These are phyloP conservation scores for Solanum sejunctum DNA, from an alignment of 257 asterid species.

Conservation along the genomic window DNA sequence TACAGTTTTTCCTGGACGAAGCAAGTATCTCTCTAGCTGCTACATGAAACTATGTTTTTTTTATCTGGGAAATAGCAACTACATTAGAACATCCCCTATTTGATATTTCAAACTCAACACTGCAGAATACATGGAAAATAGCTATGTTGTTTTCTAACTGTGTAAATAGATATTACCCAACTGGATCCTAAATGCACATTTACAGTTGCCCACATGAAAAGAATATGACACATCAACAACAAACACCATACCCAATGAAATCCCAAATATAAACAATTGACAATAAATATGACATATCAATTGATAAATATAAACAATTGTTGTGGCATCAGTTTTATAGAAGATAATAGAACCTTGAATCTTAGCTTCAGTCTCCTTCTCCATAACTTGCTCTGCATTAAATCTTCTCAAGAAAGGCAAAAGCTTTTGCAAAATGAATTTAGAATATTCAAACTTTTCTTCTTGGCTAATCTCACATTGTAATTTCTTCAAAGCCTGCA, in stretches of 20 bases:
- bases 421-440: slow-evolving; percentile 42
- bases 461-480: slow-evolving; percentile 13
- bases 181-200: not conserved
- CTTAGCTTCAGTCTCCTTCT: slow-evolving; percentile 69
- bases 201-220: not conserved
- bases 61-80: not conserved
- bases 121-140: not conserved
- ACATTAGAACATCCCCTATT: not conserved
- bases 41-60: not conserved
- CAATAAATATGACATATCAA: not conserved
- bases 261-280: too few relatives aligned
- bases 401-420: slow-evolving; percentile 62
- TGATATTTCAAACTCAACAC: not conserved
- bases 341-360: slow-evolving; percentile 33
- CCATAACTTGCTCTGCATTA: slow-evolving; percentile 46
- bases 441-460: slow-evolving; percentile 37
- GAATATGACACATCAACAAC: not conserved
- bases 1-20: not conserved
- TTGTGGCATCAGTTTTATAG: not conserved
- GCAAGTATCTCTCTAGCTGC: not conserved
- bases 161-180: not conserved
- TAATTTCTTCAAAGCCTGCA: slow-evolving; percentile 15
- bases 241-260: too few relatives aligned
- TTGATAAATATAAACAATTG: not conserved
- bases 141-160: not conserved